A percentile compares a stretch with the other conserved stretches of the same genome.
Conservation (phyloP, 1,284 basidiomycete genomes). For the Ustilago tritici region DNA sequence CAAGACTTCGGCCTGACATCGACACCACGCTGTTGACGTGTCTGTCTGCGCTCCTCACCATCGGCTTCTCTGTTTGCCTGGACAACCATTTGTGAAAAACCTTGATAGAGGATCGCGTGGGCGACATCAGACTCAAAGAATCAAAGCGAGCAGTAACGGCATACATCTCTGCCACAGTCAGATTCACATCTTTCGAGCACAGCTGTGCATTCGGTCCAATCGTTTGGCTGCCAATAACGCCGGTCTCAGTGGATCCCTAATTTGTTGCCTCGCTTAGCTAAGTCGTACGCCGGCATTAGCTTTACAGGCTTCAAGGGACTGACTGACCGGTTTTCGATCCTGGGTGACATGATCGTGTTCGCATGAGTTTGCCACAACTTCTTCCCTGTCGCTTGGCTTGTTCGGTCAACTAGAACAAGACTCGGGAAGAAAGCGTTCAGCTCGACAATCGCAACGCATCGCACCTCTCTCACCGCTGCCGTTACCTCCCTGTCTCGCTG, state of each 20-base stretch:
- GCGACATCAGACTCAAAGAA: too few species aligned
- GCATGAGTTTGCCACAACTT: slow-evolving; percentile 17
- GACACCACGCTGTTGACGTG: too few species aligned
- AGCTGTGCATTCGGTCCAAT: slow-evolving; percentile 4
- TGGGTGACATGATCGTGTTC: background rate
- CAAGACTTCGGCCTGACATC: background rate
- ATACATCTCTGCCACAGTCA: background rate
- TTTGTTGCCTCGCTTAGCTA: slow-evolving; percentile 8
- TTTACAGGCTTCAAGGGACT: slow-evolving; percentile 8
- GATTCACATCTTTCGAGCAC: background rate
- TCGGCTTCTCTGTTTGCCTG: too few species aligned
- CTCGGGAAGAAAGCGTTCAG: slow-evolving; percentile 1
- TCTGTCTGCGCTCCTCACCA: too few species aligned
- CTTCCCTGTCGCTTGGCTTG: slow-evolving; percentile 5
- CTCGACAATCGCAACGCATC: background rate
- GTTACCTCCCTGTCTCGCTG: background rate
- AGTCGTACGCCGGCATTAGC: slow-evolving; percentile 12
- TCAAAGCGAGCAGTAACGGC: too few species aligned
- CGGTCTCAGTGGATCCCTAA: slow-evolving; percentile 12
- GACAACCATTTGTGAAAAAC: too few species aligned
- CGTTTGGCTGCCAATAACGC: background rate
- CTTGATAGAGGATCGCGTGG: too few species aligned
- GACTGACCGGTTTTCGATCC: background rate
- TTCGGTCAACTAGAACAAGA: background rate
- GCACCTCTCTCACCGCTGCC: background rate